These are phyloP conservation scores for Omphalea diandra DNA, from an alignment of 441 rosid genomes.

Conservation along the genomic window DNA sequence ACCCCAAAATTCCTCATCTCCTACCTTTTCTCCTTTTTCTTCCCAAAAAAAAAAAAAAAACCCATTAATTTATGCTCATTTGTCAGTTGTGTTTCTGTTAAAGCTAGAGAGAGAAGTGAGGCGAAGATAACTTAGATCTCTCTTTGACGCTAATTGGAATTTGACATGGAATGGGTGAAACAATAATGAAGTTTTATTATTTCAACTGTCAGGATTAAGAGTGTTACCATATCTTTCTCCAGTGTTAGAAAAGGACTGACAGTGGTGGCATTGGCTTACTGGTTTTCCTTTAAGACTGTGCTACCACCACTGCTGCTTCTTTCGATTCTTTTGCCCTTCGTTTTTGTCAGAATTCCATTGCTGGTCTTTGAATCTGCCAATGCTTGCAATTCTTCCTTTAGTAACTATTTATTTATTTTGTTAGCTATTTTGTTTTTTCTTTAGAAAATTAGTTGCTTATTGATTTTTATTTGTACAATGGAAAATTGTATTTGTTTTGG, in stretches of 20 bases:
- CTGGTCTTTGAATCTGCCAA: conserved; percentile 75
- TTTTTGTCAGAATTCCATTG: conserved; percentile 69
- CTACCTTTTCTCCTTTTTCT: too few relatives aligned
- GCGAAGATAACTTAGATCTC: too few relatives aligned
- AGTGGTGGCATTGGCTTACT: conserved; percentile 38
- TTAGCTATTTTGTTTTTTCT: too few relatives aligned
- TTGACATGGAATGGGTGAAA: too few relatives aligned
- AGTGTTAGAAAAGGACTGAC: conserved; percentile 44
- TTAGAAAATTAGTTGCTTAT: not conserved
- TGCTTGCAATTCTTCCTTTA: conserved; percentile 59
- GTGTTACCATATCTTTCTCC: conserved; percentile 45
- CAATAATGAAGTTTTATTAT: conserved; percentile 69
- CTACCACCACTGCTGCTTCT: conserved; percentile 57
- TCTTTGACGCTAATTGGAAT: too few relatives aligned
- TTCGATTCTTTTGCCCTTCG: conserved; percentile 53
- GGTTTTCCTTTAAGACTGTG: conserved; percentile 50
- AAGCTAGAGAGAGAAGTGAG: too few relatives aligned
- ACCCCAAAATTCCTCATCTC: too few relatives aligned
- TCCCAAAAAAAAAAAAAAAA: too few relatives aligned
- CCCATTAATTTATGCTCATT: too few relatives aligned
- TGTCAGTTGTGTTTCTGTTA: too few relatives aligned
- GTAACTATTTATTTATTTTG: conserved; percentile 36
- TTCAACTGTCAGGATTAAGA: conserved; percentile 69
- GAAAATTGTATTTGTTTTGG: too few relatives aligned
- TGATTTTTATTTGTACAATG: not conserved